Percentiles rank a stretch among this genome's conserved stretches.
These are phyloP conservation scores for Citrus australasica DNA, from an alignment of 345 rosid genomes.

Conservation along the genomic window DNA sequence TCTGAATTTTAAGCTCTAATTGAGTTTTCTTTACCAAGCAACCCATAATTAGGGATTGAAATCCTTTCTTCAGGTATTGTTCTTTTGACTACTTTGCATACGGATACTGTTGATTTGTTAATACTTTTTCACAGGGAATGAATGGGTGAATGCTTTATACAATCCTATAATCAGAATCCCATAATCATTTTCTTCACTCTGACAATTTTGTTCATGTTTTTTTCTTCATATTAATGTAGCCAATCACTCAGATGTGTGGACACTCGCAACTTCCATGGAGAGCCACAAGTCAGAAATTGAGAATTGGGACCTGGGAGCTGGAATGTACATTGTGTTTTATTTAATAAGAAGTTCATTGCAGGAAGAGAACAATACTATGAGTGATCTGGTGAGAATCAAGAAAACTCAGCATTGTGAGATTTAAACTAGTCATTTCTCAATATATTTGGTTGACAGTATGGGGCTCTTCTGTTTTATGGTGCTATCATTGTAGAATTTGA, in stretches of 20 bases:
- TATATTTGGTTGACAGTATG: not conserved
- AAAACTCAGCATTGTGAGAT: not conserved
- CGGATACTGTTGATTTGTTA: not conserved
- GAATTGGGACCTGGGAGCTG: constrained; percentile 96
- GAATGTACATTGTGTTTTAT: constrained; percentile 76
- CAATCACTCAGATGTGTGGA: constrained; percentile 72
- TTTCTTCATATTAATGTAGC: constrained; percentile 40
- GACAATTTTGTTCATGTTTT: not conserved
- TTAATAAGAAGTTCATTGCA: constrained; percentile 55
- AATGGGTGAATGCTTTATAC: not conserved
- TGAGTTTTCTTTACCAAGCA: not conserved
- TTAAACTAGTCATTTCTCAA: not conserved
- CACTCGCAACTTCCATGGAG: constrained; percentile 78
- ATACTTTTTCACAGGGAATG: not conserved
- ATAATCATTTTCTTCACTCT: not conserved
- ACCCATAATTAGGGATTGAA: not conserved
- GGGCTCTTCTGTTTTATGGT: not conserved
- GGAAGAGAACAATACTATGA: constrained; percentile 46
- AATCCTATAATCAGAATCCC: not conserved
- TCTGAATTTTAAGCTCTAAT: not conserved
- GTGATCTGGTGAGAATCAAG: constrained; percentile 50
- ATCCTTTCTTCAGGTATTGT: not conserved
- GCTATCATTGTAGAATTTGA: not conserved
- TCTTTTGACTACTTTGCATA: not conserved
- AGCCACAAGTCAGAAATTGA: constrained; percentile 88